A percentile compares a stretch with the other conserved stretches of the same genome.
Conservation (phyloP, 176 grass and related monocot genomes). For the Metroxylon sagu region DNA sequence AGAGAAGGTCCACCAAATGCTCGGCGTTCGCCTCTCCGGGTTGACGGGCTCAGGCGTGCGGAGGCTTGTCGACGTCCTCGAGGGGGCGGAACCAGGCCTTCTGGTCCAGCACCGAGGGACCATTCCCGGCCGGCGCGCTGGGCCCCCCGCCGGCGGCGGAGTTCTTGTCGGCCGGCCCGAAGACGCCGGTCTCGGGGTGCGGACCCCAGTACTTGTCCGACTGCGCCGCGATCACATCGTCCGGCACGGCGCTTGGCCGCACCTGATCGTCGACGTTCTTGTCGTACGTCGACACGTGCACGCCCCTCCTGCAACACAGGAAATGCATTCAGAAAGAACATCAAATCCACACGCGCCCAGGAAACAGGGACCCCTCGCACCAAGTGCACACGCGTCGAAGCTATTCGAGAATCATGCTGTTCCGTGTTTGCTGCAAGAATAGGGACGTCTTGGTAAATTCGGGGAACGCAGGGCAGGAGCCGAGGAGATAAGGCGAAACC, state of each 20-base stretch:
- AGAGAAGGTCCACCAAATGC: too few species aligned
- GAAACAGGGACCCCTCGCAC: too few species aligned
- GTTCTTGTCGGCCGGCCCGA: constrained; percentile 39
- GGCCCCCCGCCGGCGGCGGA: not conserved
- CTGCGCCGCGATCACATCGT: constrained; percentile 72
- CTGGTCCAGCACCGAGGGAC: constrained; percentile 57
- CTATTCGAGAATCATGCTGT: too few species aligned
- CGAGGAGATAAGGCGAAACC: too few species aligned
- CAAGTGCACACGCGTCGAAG: too few species aligned
- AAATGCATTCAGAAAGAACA: not conserved
- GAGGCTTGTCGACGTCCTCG: constrained; percentile 65
- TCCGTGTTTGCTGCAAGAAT: too few species aligned
- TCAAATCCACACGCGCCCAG: not conserved
- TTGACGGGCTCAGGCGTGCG: constrained; percentile 15
- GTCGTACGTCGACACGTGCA: constrained; percentile 76
- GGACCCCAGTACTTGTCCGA: constrained; percentile 95
- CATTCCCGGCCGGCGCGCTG: not conserved
- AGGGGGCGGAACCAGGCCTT: constrained; percentile 87
- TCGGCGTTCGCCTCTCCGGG: too few species aligned
- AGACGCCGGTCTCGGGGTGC: constrained; percentile 78
- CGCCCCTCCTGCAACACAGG: constrained; percentile 29
- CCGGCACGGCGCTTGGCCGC: constrained; percentile 56
- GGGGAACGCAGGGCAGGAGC: too few species aligned
- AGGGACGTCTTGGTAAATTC: too few species aligned
- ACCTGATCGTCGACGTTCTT: constrained; percentile 92